A percentile compares a stretch with the other conserved stretches of the same genome.
Conservation (phyloP, 768 basidiomycete genomes). For the Boletus rubroflammeus region DNA sequence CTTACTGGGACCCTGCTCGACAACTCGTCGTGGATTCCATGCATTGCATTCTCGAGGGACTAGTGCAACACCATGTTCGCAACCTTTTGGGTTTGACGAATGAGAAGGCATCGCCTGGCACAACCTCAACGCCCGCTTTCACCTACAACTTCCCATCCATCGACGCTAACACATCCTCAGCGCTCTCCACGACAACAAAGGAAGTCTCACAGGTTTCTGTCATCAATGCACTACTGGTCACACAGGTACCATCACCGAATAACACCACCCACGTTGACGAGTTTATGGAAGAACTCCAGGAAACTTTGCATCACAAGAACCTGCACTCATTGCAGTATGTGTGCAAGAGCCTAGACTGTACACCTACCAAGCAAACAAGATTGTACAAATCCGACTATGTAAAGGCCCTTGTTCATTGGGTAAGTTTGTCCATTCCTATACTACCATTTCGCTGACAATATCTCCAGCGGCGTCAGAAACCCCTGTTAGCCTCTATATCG, state of each 20-base stretch:
- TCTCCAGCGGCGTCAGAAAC: neutral
- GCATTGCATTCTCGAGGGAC: conserved; percentile 25
- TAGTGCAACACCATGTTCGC: neutral
- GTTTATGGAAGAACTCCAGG: conserved; percentile 2
- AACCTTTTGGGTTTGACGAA: conserved; percentile 5
- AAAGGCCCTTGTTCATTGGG: conserved; percentile 6
- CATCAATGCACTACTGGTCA: conserved; percentile 2
- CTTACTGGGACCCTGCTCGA: conserved; percentile 25
- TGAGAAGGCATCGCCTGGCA: neutral
- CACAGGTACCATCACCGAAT: neutral
- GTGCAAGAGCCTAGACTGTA: neutral
- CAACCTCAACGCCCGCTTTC: neutral
- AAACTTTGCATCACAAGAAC: conserved; percentile 5
- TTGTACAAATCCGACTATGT: conserved; percentile 2
- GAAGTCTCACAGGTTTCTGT: neutral
- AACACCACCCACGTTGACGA: neutral
- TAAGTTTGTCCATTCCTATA: neutral
- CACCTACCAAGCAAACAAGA: neutral
- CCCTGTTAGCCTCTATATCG: neutral
- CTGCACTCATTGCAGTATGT: neutral
- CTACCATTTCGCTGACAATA: neutral
- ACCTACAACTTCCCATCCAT: neutral
- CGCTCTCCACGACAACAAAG: neutral
- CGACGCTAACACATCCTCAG: neutral
- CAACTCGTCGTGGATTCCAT: conserved; percentile 25